A percentile compares a stretch with the other conserved stretches of the same genome.
Conservation (phyloP, 2,329 filamentous ascomycete genomes). For the Colletotrichum salicis region DNA sequence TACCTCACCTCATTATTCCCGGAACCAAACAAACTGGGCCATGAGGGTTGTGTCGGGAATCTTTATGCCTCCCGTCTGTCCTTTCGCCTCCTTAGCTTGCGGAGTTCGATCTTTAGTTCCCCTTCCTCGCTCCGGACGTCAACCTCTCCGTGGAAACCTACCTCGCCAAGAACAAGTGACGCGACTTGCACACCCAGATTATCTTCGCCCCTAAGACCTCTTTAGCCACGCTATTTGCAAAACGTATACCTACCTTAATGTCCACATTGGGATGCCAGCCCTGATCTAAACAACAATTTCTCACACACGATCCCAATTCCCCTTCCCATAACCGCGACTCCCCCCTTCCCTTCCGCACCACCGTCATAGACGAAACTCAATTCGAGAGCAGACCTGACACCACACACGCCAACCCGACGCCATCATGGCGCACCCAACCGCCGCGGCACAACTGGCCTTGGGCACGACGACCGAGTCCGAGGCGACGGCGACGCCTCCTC, state of each 20-base stretch:
- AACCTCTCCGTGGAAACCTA: conserved; percentile 14
- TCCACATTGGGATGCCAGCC: background rate
- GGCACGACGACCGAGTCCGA: conserved; percentile 22
- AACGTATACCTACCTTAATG: background rate
- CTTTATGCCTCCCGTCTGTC: conserved; percentile 4
- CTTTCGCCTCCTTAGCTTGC: background rate
- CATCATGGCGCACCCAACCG: conserved; percentile 29
- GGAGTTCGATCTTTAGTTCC: background rate
- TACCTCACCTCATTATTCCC: background rate
- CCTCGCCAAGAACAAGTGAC: conserved; percentile 30
- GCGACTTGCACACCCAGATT: conserved; percentile 7
- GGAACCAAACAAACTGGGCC: background rate
- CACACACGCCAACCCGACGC: conserved; percentile 2
- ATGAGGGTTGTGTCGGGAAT: conserved; percentile 13
- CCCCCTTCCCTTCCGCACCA: background rate
- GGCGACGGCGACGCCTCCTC: conserved; percentile 25
- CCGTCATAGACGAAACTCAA: background rate
- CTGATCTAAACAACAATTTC: background rate
- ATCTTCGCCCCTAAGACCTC: conserved; percentile 3
- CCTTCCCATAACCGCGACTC: background rate
- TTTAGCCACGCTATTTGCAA: background rate
- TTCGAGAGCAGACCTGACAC: background rate
- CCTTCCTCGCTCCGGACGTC: conserved; percentile 13
- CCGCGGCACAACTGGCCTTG: conserved; percentile 20
- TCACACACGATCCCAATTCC: background rate